Base-by-base conservation (phyloP, 352 stramenopile species). In the Globisporangium polare region DNA sequence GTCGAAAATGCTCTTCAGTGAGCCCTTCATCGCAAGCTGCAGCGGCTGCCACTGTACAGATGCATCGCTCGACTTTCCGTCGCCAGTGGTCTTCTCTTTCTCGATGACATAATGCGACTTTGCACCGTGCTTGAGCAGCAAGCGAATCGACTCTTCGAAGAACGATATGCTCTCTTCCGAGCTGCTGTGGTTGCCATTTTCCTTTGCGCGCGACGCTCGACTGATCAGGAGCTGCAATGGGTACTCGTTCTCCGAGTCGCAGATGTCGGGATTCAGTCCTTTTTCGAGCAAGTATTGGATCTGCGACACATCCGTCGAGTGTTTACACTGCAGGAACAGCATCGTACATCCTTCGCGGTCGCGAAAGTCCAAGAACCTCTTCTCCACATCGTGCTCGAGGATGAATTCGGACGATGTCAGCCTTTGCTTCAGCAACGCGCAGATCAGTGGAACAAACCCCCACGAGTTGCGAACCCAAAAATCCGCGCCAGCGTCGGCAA, bases 301-400 rank as follows among this genome's bases (percentile, higher is more conserved):
- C 46, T 93, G 75, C 0, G 72, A 72, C 5, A 85, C 42, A 49
- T 73, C 85, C 39, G 68, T 79, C 9, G 83, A 88, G 58, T 90
- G 80, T n/a, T 79, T 75, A 37, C 81, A 91, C 63, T 93, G 83
- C n/a, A 91, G 57, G 50, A 88, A 91, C 4, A 93, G 65, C 83
- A 93, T 93, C 29, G 83, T 91, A 13, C 81, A 83, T 2, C 83
- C 83, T 18, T 90, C 69, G 0, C 81, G 78, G 45, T 93, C 83
- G 46, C 78, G 81, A 45, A 90, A 93, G 42, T 93, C 77, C 35
- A 93, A 57, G 29, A 85, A 88, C 26, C 72, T 68, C 31, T 84
- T 72, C 22, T 88, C 68, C 3, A 68, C 70, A 27, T 90, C 83
- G 24, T 69, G 72, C 29, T 81, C 72, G 20, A 93, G 67, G 43